Base-by-base conservation (phyloP, 345 rosid species). In the Aurinia saxatilis region DNA sequence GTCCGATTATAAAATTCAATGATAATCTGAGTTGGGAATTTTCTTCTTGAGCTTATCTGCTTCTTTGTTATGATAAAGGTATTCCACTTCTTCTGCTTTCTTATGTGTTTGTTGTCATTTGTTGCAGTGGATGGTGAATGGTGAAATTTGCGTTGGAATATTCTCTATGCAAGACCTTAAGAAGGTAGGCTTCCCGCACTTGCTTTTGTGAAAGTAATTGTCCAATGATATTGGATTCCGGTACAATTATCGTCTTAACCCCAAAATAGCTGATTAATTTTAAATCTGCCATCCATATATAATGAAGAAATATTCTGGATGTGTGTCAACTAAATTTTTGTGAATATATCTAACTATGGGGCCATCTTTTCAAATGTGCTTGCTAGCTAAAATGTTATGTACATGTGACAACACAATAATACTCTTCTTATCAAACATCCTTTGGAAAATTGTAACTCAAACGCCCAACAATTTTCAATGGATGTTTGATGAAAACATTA, bases 41-140 rank as follows among this genome's bases (percentile, higher is more conserved):
- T 51, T 50, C 29, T 35, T 38, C 36, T 27, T 41, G 31, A 54
- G 38, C 58, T 60, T 21, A 9, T 40, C 54, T 53, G 60, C 60
- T 44, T 60, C 12, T 41, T 42, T 38, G 33, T 47, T 59, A 10
- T 18, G 11, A 45, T 15, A 7, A 54, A 57, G 57, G 29, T 41
- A 41, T 56, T 56, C 35, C 42, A 40, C 42, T 21, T 41, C 27
- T 34, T 55, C 34, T 63, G 16, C 41, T 29, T 54, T 39, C 30
- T 33, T 63, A 48, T 63, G 38, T 55, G 31, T 47, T 30, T 42
- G 46, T 34, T 62, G 54, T 46, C 49, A 30, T 67, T 38, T 65
- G 41, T 16, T 31, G 60, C 95, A 92, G 99, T 93, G 99, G 99
- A 84, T 93, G 86, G 97, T 93, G 68, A 90, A 93, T 73, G 99